Evolutionary conservation across 495 filamentous ascomycete genomes (phyloP), one percentile per base, ranked within the genome.

Genomic region (Cairneyella variabilis): DNA sequence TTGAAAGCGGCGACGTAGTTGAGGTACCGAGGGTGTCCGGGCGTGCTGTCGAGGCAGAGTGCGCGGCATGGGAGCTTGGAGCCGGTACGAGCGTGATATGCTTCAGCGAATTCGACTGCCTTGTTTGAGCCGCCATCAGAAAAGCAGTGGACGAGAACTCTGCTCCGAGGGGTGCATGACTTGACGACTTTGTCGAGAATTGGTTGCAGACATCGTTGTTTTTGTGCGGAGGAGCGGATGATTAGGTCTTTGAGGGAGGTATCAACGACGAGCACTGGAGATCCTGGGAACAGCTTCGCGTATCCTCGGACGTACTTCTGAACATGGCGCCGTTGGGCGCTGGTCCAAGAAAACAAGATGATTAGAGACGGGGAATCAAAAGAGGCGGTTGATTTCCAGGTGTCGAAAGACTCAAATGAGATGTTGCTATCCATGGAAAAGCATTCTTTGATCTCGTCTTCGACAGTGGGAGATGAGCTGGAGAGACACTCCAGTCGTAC

Each of bases 81-180:
- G 8, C 28, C 51, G 2, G 34, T 42, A 6, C 9, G 27, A 2
- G 43, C 25, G 10, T 37, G 23, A n/a, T 48, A 69, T 14, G 49
- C 51, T 21, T 61, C 57, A 0, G 69, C 67, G 14, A 71, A 59
- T 37, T 54, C 54, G 6, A 67, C 59, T 36, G 69, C 60, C 20
- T 67, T 68, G 60, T 66, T 63, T 16, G 65, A 63, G 18, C 69
- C 69, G 36, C 69, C 69, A 54, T 71, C 67, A 18, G 69, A 72
- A 56, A 71, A 72, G 36, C 59, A 57, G 56, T 72, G 70, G 1
- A 72, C 43, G 11, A 70, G 51, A 36, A 69, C 61, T 28, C 54
- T 56, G 49, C 22, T 17, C 9, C 36, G 23, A 21, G 3, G 21
- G 34, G 25, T 6, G n/a, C 25, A 38, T 30, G 6, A 28, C 3